These are phyloP conservation scores for Saccharomycopsis fibuligera DNA, from an alignment of 805 yeast genomes.

Conservation along the genomic window DNA sequence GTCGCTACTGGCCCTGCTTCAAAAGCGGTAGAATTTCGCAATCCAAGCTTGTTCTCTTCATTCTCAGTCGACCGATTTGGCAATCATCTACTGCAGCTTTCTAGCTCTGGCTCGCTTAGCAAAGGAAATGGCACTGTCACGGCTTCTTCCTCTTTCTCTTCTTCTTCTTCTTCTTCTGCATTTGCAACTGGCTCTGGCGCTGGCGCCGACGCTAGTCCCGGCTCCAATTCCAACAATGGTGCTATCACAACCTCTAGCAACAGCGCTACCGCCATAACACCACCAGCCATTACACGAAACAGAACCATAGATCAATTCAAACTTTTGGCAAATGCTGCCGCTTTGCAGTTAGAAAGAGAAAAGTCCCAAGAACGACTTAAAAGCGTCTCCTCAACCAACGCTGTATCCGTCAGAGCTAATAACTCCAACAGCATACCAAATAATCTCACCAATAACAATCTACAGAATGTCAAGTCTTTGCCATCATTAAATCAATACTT, in stretches of 20 bases:
- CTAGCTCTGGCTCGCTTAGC: neutral
- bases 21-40: no score
- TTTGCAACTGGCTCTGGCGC: neutral
- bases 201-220: neutral
- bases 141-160: neutral
- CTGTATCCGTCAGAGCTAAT: no score
- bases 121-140: neutral
- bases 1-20: no score
- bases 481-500: constrained; percentile 14
- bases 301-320: constrained; percentile 17
- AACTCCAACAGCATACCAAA: neutral
- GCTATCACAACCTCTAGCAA: neutral
- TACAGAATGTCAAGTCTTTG: constrained; percentile 14
- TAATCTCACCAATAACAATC: neutral
- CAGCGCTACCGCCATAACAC: neutral
- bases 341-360: constrained; percentile 19
- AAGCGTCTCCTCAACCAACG: neutral
- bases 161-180: neutral
- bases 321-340: constrained; percentile 20
- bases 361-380: constrained; percentile 1
- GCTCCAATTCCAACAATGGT: neutral
- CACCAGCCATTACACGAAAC: neutral
- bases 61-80: neutral
- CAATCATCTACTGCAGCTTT: no score
- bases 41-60: neutral